phyloP scores from a whole-genome alignment of 495 filamentous ascomycete species.

The Neurospora terricola region DNA sequence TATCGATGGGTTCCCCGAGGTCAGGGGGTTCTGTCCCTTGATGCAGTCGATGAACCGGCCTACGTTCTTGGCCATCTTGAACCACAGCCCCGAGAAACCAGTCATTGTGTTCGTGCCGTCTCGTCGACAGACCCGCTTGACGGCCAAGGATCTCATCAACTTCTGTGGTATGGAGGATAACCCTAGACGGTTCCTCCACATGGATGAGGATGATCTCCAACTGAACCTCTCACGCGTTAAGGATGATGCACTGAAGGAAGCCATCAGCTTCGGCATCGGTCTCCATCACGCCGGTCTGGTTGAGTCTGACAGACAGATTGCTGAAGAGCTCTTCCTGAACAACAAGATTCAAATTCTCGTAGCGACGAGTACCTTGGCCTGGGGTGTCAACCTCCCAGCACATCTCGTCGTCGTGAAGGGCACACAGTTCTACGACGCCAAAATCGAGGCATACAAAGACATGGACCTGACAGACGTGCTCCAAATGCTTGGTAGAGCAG shows the following conservation, averaged over 20 bases:
- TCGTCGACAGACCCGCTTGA: conserved; percentile 86
- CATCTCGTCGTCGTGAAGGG: conserved; percentile 98
- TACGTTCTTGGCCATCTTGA: conserved; percentile 92
- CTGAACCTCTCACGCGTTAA: conserved; percentile 75
- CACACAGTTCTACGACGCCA: conserved; percentile 96
- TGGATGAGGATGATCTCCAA: conserved; percentile 91
- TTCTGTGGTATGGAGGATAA: conserved; percentile 98
- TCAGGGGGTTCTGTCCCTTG: conserved; percentile 88
- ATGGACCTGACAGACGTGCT: conserved; percentile 99
- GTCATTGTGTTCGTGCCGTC: conserved; percentile 98
- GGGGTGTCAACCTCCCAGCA: conserved; percentile 96
- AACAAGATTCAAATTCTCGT: conserved; percentile 97
- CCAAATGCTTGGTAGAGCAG: conserved; percentile 95
- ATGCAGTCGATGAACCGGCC: conserved; percentile 99
- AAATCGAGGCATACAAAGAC: conserved; percentile 94
- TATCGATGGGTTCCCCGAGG: conserved; percentile 95
- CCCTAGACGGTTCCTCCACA: conserved; percentile 79
- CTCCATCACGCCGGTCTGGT: conserved; percentile 95
- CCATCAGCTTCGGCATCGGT: conserved; percentile 91
- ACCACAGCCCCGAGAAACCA: conserved; percentile 88
- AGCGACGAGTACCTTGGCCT: conserved; percentile 93
- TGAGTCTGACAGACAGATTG: conserved; percentile 80
- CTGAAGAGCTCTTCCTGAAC: conserved; percentile 91
- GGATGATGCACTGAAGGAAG: conserved; percentile 82
- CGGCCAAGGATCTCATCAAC: conserved; percentile 91